Conservation (phyloP, 768 basidiomycete genomes). For the Collybiopsis confluens region DNA sequence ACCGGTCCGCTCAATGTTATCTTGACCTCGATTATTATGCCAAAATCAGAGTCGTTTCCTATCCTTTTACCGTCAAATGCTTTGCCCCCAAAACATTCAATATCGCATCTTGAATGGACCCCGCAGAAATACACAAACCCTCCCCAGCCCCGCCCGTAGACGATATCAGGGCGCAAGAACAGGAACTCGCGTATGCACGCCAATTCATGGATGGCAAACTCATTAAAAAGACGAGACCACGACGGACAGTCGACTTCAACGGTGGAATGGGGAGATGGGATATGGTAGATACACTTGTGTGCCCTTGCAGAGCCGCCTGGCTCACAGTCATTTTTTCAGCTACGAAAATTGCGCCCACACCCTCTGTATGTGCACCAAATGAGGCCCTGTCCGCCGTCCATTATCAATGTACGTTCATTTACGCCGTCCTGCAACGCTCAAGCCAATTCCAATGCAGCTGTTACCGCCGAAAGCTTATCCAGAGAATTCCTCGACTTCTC, state of each 20-base stretch:
- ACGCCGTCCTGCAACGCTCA: not conserved
- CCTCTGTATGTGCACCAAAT: conserved; percentile 71
- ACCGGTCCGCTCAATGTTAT: not conserved
- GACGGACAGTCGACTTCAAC: conserved; percentile 93
- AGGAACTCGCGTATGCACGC: conserved; percentile 71
- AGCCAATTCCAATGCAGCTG: conserved; percentile 48
- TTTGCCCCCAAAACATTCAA: conserved; percentile 28
- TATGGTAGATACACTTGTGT: conserved; percentile 58
- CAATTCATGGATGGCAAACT: conserved; percentile 76
- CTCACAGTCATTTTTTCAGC: conserved; percentile 30
- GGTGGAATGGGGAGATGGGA: conserved; percentile 85
- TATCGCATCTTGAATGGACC: conserved; percentile 63
- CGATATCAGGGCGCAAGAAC: conserved; percentile 69
- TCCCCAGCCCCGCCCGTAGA: conserved; percentile 79
- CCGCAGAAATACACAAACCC: conserved; percentile 68
- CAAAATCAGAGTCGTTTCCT: conserved; percentile 28
- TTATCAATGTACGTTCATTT: conserved; percentile 70
- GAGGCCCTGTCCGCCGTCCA: conserved; percentile 81
- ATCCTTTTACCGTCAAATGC: conserved; percentile 49
- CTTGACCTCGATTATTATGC: not conserved
- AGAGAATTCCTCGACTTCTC: conserved; percentile 84
- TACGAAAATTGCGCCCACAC: conserved; percentile 76
- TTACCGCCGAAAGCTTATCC: conserved; percentile 91
- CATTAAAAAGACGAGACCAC: conserved; percentile 87
- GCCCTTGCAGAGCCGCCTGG: not conserved